Percentiles rank a stretch among this genome's conserved stretches.
Conservation (phyloP, 176 grass and related monocot genomes). For the Saccharum spontaneum region DNA sequence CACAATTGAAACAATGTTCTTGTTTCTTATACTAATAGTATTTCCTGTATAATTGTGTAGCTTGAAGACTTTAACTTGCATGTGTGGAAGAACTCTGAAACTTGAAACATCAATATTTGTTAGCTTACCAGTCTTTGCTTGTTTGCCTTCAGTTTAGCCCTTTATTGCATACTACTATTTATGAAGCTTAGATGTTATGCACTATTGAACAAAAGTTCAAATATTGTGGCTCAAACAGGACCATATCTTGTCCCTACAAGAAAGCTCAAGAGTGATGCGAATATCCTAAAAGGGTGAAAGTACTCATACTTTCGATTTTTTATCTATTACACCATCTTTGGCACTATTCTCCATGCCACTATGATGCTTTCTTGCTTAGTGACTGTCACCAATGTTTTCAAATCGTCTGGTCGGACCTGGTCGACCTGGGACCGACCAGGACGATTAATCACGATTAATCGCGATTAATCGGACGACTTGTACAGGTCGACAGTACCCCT, state of each 20-base stretch:
- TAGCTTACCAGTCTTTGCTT: neutral
- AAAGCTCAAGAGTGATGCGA: neutral
- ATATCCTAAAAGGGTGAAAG: neutral
- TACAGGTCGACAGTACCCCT: no score
- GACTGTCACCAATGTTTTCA: no score
- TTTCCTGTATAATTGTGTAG: neutral
- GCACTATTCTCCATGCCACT: neutral
- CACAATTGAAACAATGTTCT: neutral
- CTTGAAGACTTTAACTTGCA: conserved; percentile 9
- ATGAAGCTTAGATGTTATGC: neutral
- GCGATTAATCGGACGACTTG: no score
- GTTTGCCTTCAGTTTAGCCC: neutral
- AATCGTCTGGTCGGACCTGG: no score
- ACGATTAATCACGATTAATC: no score
- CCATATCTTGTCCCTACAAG: neutral
- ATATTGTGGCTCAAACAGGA: neutral
- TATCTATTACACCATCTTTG: neutral
- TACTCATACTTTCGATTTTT: neutral
- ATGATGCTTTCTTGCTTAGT: neutral
- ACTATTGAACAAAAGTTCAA: neutral
- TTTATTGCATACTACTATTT: neutral
- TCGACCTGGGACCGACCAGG: no score
- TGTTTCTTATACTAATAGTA: conserved; percentile 2
- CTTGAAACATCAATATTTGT: neutral
- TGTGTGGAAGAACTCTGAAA: neutral